Evolutionary conservation across 1,284 basidiomycete species (phyloP), one percentile per base, ranked within the genome.

Genomic region (Wolfiporia cocos): DNA sequence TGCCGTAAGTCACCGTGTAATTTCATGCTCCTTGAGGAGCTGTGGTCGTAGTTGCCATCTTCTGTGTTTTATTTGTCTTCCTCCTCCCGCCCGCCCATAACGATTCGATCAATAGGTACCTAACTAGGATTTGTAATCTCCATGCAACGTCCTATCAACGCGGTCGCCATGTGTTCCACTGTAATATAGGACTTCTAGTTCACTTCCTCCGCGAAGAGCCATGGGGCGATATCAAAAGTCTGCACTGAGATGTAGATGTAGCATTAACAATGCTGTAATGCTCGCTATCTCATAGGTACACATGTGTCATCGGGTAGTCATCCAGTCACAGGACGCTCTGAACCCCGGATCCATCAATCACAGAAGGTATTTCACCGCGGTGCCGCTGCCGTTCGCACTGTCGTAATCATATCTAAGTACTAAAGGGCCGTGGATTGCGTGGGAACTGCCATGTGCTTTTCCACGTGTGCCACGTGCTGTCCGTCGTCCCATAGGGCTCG

Each of bases 241-340:
- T 28, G 14, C 14, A 14, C 26, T 9, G 26, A 28, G 26, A 34
- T 19, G 32, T 34, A 19, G 18, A 15, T n/a, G n/a, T 29, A 29
- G 28, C 28, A 12, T 6, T 12, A 34, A 9, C 32, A 15, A 19
- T 7, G 32, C 9, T 6, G 10, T 37, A 4, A 19, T 31, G 34
- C 12, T 14, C 18, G 42, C 36, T 38, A 34, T 43, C 42, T 33
- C 28, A 34, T 31, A 26, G 36, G 42, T 23, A 38, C 30, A 31
- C 17, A 26, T 24, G 21, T 12, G n/a, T 11, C 21, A 22, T 32
- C 18, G 15, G 36, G 28, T 3, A 17, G 10, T 26, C 42, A 38
- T 31, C 29, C 18, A 34, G 34, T 43, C 42, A 43, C 42, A 32
- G 17, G 42, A 38, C 24, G 31, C 34, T 24, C 35, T 31, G 31